Evolutionary conservation across 768 basidiomycete genomes (phyloP).

Genomic region (Collybia sp.): DNA sequence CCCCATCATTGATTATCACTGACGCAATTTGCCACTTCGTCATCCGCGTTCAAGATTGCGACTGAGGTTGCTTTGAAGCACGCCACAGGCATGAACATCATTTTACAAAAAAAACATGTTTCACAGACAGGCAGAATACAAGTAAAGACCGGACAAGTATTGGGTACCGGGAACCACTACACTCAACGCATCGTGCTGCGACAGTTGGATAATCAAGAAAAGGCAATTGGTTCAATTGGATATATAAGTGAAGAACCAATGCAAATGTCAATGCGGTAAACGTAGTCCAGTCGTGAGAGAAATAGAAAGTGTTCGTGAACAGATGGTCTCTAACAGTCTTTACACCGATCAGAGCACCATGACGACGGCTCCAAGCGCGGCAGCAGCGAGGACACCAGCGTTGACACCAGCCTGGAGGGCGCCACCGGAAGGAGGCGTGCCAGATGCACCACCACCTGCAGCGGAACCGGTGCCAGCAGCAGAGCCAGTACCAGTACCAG

Average conservation of each 20-base stretch:
- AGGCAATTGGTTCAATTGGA: not conserved
- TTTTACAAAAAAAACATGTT: not conserved
- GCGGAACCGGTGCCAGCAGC: slow-evolving; percentile 8
- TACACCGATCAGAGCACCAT: slow-evolving; percentile 33
- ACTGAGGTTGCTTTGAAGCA: too few relatives aligned
- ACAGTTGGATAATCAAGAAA: not conserved
- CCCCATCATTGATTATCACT: too few relatives aligned
- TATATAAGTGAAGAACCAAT: too few relatives aligned
- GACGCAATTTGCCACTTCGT: too few relatives aligned
- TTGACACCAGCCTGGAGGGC: slow-evolving; percentile 27
- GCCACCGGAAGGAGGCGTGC: slow-evolving; percentile 22
- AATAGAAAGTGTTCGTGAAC: not conserved
- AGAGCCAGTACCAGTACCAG: slow-evolving; percentile 1
- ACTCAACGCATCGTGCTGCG: slow-evolving; percentile 8
- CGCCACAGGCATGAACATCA: too few relatives aligned
- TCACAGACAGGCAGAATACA: slow-evolving; percentile 9
- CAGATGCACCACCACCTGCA: slow-evolving; percentile 1
- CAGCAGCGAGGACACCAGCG: slow-evolving; percentile 25
- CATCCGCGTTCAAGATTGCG: too few relatives aligned
- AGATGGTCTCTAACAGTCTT: too few relatives aligned
- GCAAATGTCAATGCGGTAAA: too few relatives aligned
- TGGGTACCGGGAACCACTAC: slow-evolving; percentile 16
- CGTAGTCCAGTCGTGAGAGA: not conserved
- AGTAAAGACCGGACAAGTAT: slow-evolving; percentile 20
- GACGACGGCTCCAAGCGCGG: slow-evolving; percentile 40